Conservation (phyloP, 139 green algal genomes). For the Trebouxia sp. region DNA sequence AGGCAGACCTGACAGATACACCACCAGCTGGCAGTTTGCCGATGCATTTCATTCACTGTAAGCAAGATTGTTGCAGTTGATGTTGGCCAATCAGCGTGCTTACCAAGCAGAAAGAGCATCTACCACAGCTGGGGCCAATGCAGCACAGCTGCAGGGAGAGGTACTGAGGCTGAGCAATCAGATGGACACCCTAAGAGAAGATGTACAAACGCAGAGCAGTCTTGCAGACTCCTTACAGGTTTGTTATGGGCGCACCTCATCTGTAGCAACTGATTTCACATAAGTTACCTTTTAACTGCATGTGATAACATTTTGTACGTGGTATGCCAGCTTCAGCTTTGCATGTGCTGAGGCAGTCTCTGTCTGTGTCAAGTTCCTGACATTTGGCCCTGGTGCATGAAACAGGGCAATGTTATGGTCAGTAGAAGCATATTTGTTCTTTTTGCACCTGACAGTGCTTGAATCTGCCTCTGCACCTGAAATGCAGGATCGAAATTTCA, state of each 20-base stretch:
- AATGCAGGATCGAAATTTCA: too few species aligned
- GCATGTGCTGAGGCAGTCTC: too few species aligned
- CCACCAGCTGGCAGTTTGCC: not conserved
- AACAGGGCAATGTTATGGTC: too few species aligned
- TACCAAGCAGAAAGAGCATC: not conserved
- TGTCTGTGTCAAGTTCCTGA: too few species aligned
- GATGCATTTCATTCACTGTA: too few species aligned
- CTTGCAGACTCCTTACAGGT: not conserved
- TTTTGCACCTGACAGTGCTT: too few species aligned
- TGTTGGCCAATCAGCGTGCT: not conserved
- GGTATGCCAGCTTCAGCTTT: too few species aligned
- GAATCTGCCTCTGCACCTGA: too few species aligned
- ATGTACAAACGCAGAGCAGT: not conserved
- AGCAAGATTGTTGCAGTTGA: not conserved
- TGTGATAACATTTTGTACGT: too few species aligned
- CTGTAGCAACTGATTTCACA: not conserved
- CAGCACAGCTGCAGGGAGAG: conserved; percentile 17
- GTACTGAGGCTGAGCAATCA: conserved; percentile 21
- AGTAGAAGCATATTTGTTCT: too few species aligned
- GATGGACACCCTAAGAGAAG: not conserved
- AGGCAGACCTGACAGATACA: not conserved
- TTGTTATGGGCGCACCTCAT: not conserved
- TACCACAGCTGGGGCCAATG: not conserved
- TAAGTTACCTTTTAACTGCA: too few species aligned
- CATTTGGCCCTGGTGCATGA: too few species aligned